Percentiles rank a stretch among this genome's conserved stretches.
These are phyloP conservation scores for Neonectria faginata DNA, from an alignment of 2,329 filamentous ascomycete genomes.

Conservation along the genomic window DNA sequence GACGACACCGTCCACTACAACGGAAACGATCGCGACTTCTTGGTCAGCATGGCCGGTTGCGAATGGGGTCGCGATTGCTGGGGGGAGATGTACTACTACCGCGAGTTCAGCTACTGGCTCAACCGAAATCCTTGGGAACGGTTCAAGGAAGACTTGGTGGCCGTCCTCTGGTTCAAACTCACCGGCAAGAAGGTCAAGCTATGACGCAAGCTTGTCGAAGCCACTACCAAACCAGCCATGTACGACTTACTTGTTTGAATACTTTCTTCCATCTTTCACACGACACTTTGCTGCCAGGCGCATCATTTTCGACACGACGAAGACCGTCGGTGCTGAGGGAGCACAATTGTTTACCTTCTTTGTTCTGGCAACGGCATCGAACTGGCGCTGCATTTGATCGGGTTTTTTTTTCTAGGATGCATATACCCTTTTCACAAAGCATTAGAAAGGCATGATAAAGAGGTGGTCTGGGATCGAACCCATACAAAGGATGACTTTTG, in stretches of 20 bases:
- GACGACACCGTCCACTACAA: slow-evolving; percentile 78
- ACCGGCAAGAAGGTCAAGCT: slow-evolving; percentile 71
- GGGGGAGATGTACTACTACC: slow-evolving; percentile 97
- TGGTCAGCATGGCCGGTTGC: slow-evolving; percentile 99
- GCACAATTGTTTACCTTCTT: slow-evolving; percentile 13
- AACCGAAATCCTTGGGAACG: slow-evolving; percentile 86
- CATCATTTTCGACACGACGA: slow-evolving; percentile 3
- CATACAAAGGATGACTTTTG: background rate
- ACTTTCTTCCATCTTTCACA: slow-evolving; percentile 14
- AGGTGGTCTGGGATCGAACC: background rate
- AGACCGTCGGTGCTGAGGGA: slow-evolving; percentile 2
- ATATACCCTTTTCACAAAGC: slow-evolving; percentile 28
- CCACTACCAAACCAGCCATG: background rate
- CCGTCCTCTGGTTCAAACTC: slow-evolving; percentile 71
- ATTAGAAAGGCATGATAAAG: slow-evolving; percentile 15
- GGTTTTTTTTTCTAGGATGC: slow-evolving; percentile 17
- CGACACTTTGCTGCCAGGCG: background rate
- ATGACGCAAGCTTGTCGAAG: slow-evolving; percentile 44
- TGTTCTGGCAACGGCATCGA: slow-evolving; percentile 8
- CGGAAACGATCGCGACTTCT: slow-evolving; percentile 85
- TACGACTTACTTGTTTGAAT: slow-evolving; percentile 20
- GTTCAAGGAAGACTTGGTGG: slow-evolving; percentile 75
- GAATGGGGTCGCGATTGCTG: slow-evolving; percentile 98
- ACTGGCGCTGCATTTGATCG: slow-evolving; percentile 22
- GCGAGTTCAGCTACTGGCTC: slow-evolving; percentile 88